A percentile compares a stretch with the other conserved stretches of the same genome.
phyloP scores from a whole-genome alignment of 148 eudicot genomes.

The Camellia lanceoleosa region DNA sequence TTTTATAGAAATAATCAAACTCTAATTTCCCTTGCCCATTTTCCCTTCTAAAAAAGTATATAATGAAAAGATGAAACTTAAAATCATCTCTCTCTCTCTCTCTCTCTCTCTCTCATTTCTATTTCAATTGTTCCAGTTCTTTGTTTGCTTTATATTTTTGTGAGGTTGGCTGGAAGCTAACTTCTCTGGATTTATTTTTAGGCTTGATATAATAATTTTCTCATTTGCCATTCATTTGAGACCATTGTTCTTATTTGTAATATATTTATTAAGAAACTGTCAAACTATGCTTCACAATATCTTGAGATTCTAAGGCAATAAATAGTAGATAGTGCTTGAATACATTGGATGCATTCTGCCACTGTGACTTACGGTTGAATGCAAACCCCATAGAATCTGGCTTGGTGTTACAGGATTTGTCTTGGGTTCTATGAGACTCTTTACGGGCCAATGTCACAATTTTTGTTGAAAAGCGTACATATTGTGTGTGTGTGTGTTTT shows the following conservation, averaged over 20 bases:
- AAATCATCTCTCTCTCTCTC: too few species aligned
- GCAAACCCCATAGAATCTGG: too few species aligned
- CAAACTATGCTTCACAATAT: not conserved
- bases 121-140: not conserved
- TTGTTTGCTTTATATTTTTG: not conserved
- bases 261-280: not conserved
- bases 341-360: not conserved
- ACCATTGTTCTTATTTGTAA: not conserved
- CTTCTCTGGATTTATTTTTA: not conserved
- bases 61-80: not conserved
- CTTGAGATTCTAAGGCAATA: not conserved
- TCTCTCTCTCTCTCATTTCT: not conserved
- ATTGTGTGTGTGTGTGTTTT: not conserved
- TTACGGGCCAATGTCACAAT: not conserved
- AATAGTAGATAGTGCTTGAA: too few species aligned
- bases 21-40: too few species aligned
- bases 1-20: too few species aligned
- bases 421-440: too few species aligned
- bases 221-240: not conserved
- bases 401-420: too few species aligned
- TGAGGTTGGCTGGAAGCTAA: not conserved
- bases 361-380: not conserved
- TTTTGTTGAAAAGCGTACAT: not conserved
- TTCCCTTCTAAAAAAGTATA: not conserved
- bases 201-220: not conserved